Conservation (phyloP, 352 stramenopile species). For the Globisporangium yorkense region DNA sequence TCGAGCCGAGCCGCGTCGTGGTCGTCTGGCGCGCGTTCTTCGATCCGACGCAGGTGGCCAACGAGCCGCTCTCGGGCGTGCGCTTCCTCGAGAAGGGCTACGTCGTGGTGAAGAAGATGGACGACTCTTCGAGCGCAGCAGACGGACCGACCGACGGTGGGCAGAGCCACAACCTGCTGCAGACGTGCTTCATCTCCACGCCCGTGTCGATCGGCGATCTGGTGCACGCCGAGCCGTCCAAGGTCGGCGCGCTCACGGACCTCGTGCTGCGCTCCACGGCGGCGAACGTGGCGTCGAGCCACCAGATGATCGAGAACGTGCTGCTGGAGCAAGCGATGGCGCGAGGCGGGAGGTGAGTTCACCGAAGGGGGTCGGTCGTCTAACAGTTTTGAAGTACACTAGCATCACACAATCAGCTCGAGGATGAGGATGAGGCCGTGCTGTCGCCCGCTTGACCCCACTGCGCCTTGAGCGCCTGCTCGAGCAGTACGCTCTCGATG, state of each 20-base stretch:
- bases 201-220: slow-evolving; percentile 12
- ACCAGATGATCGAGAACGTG: slow-evolving; percentile 51
- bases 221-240: slow-evolving; percentile 12
- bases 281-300: slow-evolving; percentile 29
- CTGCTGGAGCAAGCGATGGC: slow-evolving; percentile 30
- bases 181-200: slow-evolving; percentile 48
- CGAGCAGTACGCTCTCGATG: slow-evolving; percentile 11
- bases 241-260: slow-evolving; percentile 29
- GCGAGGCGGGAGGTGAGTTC: neutral
- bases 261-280: slow-evolving; percentile 33
- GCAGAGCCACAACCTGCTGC: slow-evolving; percentile 21
- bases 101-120: slow-evolving; percentile 36
- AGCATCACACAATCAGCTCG: too few relatives aligned
- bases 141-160: slow-evolving; percentile 12
- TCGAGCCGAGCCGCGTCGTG: slow-evolving; percentile 52
- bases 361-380: neutral
- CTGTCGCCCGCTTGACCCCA: too few relatives aligned
- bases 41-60: slow-evolving; percentile 48
- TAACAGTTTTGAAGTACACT: neutral
- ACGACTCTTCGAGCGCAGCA: too few relatives aligned
- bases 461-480: neutral
- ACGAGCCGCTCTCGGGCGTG: slow-evolving; percentile 32
- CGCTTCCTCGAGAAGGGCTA: slow-evolving; percentile 62
- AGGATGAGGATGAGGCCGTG: too few relatives aligned
- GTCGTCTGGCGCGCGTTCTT: slow-evolving; percentile 60